phyloP scores from a whole-genome alignment of 768 basidiomycete species.

The Suillus brevipes region DNA sequence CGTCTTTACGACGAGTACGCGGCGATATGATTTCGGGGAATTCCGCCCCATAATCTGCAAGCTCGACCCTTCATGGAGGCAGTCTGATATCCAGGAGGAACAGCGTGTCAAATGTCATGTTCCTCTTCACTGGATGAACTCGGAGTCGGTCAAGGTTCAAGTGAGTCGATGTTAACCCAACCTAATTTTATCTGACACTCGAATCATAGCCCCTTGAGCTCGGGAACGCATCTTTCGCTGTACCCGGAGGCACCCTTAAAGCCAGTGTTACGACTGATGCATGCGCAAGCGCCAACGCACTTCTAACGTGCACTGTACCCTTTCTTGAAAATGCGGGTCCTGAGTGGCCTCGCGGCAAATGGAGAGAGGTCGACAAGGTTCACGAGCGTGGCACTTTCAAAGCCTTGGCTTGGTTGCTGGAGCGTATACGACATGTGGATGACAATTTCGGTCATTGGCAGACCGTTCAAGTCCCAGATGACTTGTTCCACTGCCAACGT shows the following conservation, averaged over 20 bases:
- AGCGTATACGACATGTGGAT: constrained; percentile 76
- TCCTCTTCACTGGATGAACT: constrained; percentile 63
- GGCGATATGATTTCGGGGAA: constrained; percentile 81
- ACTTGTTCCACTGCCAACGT: constrained; percentile 62
- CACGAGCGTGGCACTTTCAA: constrained; percentile 84
- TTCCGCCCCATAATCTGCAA: constrained; percentile 74
- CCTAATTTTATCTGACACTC: constrained; percentile 6
- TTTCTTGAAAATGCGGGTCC: constrained; percentile 67
- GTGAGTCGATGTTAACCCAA: constrained; percentile 38
- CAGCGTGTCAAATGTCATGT: constrained; percentile 58
- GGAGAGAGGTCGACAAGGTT: constrained; percentile 83
- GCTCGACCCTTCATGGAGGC: constrained; percentile 78
- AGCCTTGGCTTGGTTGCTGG: constrained; percentile 82
- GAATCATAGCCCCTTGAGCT: constrained; percentile 49
- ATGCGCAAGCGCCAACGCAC: constrained; percentile 73
- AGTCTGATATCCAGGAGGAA: constrained; percentile 49
- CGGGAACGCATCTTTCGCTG: constrained; percentile 61
- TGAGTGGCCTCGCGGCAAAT: constrained; percentile 75
- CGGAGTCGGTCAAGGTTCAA: constrained; percentile 49
- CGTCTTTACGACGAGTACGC: constrained; percentile 78
- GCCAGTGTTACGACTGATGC: constrained; percentile 57
- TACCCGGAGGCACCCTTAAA: constrained; percentile 54
- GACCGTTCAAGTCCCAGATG: constrained; percentile 42
- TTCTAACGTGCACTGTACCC: constrained; percentile 76
- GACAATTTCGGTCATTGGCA: constrained; percentile 72